phyloP scores from a whole-genome alignment of 2,329 filamentous ascomycete species.

The Alternaria ethzedia region DNA sequence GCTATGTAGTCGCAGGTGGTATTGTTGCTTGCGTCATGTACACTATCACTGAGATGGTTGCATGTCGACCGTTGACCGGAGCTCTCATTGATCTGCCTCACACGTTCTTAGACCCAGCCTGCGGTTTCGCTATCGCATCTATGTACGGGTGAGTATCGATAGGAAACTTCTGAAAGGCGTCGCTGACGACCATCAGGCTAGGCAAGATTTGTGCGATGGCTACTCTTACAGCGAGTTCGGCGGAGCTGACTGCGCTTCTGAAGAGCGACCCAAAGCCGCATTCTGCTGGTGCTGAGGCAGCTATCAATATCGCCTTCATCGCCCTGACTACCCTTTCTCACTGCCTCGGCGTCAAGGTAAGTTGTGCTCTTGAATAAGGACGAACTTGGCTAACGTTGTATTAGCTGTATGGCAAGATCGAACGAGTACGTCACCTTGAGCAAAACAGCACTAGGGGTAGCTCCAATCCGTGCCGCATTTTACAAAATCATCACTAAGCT shows the following conservation, averaged over 20 bases:
- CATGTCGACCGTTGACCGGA: constrained; percentile 29
- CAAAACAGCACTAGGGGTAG: neutral
- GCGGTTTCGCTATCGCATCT: constrained; percentile 28
- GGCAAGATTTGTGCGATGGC: constrained; percentile 34
- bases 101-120: constrained; percentile 29
- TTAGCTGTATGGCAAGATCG: constrained; percentile 40
- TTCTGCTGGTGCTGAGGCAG: constrained; percentile 18
- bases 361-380: neutral
- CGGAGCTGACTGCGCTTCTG: constrained; percentile 27
- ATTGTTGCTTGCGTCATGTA: constrained; percentile 30
- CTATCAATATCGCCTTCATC: constrained; percentile 29
- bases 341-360: constrained; percentile 32
- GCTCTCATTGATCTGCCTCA: constrained; percentile 31
- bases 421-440: constrained; percentile 20
- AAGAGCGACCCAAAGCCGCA: constrained; percentile 17
- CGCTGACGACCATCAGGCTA: constrained; percentile 12
- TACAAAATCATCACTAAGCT: neutral
- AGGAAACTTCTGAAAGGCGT: neutral
- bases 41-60: constrained; percentile 32
- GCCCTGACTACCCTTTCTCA: constrained; percentile 31
- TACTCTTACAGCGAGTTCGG: constrained; percentile 28
- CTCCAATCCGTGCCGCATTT: neutral
- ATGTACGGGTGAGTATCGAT: constrained; percentile 19
- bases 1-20: constrained; percentile 27
- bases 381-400: neutral